phyloP scores from a whole-genome alignment of 2,329 filamentous ascomycete genomes.

The Zopfia rhizophila region DNA sequence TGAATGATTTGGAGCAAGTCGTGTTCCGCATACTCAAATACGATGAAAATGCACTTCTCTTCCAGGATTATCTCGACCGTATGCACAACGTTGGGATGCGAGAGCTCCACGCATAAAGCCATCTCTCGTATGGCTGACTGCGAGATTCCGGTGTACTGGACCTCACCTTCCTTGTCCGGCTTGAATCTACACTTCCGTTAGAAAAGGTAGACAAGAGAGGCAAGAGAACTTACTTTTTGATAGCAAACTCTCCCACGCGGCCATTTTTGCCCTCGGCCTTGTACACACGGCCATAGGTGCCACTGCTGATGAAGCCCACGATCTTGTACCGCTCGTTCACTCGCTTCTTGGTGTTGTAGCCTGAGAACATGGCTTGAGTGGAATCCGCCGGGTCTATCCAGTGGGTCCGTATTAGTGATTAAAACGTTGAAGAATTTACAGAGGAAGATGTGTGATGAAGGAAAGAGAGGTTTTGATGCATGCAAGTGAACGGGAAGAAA shows the following conservation, averaged over 20 bases:
- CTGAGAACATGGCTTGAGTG: conserved; percentile 53
- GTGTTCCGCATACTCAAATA: conserved; percentile 98
- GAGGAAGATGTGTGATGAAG: conserved; percentile 1
- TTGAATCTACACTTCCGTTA: conserved; percentile 71
- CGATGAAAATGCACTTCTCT: conserved; percentile 99
- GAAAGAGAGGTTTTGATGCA: too few relatives aligned
- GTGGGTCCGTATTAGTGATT: conserved; percentile 17
- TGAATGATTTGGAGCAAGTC: conserved; percentile 98
- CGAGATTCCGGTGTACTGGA: conserved; percentile 97
- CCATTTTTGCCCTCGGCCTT: conserved; percentile 85
- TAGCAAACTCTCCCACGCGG: conserved; percentile 86
- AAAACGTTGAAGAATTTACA: too few relatives aligned
- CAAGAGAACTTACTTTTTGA: conserved; percentile 79
- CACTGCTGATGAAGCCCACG: conserved; percentile 96
- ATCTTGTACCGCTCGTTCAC: conserved; percentile 95
- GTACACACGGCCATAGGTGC: conserved; percentile 97
- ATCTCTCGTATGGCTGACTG: conserved; percentile 98
- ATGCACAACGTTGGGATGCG: conserved; percentile 87
- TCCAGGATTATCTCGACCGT: conserved; percentile 96
- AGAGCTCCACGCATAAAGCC: conserved; percentile 92
- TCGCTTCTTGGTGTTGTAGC: conserved; percentile 78
- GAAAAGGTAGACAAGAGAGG: conserved; percentile 12
- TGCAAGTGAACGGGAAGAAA: conserved; percentile 1
- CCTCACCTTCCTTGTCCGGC: conserved; percentile 97
- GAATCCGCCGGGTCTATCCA: conserved; percentile 38